phyloP scores from a whole-genome alignment of 2,329 filamentous ascomycete species.

The Cladosporium sp. region DNA sequence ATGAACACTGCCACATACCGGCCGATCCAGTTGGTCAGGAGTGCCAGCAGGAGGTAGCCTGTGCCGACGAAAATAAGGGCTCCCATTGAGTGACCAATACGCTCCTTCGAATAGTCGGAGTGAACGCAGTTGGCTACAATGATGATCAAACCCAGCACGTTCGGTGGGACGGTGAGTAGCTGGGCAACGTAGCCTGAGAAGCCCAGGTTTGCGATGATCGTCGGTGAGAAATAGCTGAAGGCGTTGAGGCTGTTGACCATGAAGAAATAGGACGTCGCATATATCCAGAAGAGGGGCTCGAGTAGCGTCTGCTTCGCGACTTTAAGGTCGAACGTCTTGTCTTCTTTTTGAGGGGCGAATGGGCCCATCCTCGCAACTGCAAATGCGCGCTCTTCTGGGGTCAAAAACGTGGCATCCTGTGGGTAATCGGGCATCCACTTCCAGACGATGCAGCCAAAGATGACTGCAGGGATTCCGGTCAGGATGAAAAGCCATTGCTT shows the following conservation, averaged over 20 bases:
- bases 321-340: constrained; percentile 24
- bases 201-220: constrained; percentile 44
- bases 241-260: constrained; percentile 48
- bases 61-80: constrained; percentile 13
- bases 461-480: constrained; percentile 27
- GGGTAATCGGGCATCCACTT: constrained; percentile 58
- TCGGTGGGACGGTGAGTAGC: constrained; percentile 40
- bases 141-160: constrained; percentile 26
- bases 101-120: constrained; percentile 15
- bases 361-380: constrained; percentile 38
- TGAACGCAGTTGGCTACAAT: constrained; percentile 15
- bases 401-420: constrained; percentile 52
- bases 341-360: constrained; percentile 15
- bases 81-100: constrained; percentile 12
- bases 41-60: constrained; percentile 15
- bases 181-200: constrained; percentile 38
- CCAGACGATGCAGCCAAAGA: constrained; percentile 36
- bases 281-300: constrained; percentile 44
- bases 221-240: constrained; percentile 54
- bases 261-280: constrained; percentile 26
- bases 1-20: constrained; percentile 16
- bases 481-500: constrained; percentile 28
- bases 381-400: constrained; percentile 35
- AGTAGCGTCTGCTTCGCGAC: constrained; percentile 39
- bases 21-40: constrained; percentile 15